Evolutionary conservation across 1,139 yeast genomes (phyloP).

Genomic region (Kurtzmaniella quercitrusa): DNA sequence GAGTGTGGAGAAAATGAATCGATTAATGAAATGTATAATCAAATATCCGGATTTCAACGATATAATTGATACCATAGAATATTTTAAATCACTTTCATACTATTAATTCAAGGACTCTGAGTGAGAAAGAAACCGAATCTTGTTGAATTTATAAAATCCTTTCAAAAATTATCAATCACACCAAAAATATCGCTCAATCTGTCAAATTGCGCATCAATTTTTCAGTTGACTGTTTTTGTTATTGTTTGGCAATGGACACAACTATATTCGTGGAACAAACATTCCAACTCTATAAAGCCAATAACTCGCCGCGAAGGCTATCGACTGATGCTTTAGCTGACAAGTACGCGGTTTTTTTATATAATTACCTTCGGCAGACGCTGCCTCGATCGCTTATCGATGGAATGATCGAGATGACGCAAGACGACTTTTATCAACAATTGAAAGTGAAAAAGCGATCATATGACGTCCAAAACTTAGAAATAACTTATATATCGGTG

Average conservation of each 20-base stretch:
- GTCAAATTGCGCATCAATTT: not conserved
- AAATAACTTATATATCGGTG: conserved; percentile 8
- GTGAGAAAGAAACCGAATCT: no score
- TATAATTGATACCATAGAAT: no score
- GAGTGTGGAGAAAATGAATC: not conserved
- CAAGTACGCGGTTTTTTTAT: conserved; percentile 10
- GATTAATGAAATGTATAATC: not conserved
- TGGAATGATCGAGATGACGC: conserved; percentile 4
- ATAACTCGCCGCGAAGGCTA: conserved; percentile 8
- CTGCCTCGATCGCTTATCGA: conserved; percentile 3
- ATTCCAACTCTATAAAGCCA: conserved; percentile 16
- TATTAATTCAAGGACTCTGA: no score
- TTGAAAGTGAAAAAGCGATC: conserved; percentile 1
- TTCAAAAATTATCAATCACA: no score
- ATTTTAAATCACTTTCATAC: no score
- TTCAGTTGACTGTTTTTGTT: not conserved
- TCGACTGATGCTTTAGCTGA: conserved; percentile 11
- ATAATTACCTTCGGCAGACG: conserved; percentile 4
- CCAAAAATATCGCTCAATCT: not conserved
- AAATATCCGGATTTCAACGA: no score
- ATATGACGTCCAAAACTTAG: conserved; percentile 3
- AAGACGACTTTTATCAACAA: not conserved
- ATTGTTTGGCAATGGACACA: conserved; percentile 4
- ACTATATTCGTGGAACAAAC: conserved; percentile 14
- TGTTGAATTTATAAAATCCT: no score